Base-by-base conservation (phyloP, 2,329 filamentous ascomycete species). In the Fonsecaea pugnacius region DNA sequence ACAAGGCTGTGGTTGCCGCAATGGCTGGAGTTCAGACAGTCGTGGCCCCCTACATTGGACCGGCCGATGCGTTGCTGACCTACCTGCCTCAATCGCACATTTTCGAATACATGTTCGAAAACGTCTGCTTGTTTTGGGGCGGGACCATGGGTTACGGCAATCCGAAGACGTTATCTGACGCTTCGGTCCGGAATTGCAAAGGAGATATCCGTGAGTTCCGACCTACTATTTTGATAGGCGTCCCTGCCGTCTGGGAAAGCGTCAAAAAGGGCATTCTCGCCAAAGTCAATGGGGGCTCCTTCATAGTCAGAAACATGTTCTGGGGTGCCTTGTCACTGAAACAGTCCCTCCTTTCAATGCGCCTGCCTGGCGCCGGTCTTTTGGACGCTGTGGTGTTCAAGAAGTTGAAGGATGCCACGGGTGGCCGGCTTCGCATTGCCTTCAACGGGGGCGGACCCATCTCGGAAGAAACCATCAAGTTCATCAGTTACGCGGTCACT, bases 81-180 rank as follows among this genome's bases (percentile, higher is more conserved):
- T 99, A 98, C 77, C 86, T 99, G 14, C 95, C 95, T 1, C 88
- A 96, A 59, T 93, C 95, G 1, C 95, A 99, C 75, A 98, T 98
- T 73, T 88, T 99, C 72, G 95, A 99, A 78, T 95, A 96, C 78
- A 90, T 94, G 64, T 91, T 99, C 70, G 95, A 99, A 79, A 97
- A 96, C 76, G 83, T 94, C 7, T 91, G 90, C 64, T 79, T 99
- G 66, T 95, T 89, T 79, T 91, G 94, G 83, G 95, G 95, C 71
- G 93, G 89, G 71, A 93, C 90, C 35, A 88, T 99, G 81, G 95
- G 95, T 63, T 98, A 98, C 76, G 95, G 94, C 66, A 94, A 91
- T 75, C 89, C 92, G 18, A 89, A 91, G 72, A 98, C 95, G 0
- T 83, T 99, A 61, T 91, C 93, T 7, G 94, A 98, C 75, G 79